Percentiles rank a stretch among this genome's conserved stretches.
Evolutionary conservation across 768 basidiomycete species (phyloP).

Genomic region (Termitomyces sp.): DNA sequence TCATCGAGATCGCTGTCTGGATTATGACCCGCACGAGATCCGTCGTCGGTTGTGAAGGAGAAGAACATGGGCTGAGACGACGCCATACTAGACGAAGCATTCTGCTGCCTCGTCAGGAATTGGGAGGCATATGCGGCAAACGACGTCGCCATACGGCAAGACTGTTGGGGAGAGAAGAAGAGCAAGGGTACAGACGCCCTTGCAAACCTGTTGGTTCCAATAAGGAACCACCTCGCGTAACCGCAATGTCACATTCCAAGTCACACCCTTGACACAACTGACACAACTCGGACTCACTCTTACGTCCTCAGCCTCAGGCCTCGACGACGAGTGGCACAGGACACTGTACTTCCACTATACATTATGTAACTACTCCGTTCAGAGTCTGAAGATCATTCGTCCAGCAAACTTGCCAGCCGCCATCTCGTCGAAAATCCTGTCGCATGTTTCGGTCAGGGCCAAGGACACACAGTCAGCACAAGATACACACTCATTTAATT

Average conservation of each 20-base stretch:
- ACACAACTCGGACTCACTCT: background rate
- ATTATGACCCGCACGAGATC: slow-evolving; percentile 42
- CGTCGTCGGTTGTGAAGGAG: slow-evolving; percentile 78
- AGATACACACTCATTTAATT: slow-evolving; percentile 42
- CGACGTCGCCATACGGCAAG: slow-evolving; percentile 47
- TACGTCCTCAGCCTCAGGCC: background rate
- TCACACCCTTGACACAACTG: slow-evolving; percentile 2
- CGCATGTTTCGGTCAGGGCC: background rate
- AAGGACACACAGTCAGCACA: background rate
- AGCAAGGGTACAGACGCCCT: slow-evolving; percentile 8
- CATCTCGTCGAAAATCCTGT: slow-evolving; percentile 23
- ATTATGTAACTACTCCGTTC: background rate
- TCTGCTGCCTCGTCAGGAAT: slow-evolving; percentile 59
- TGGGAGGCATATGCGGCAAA: slow-evolving; percentile 82
- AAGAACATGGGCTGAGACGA: slow-evolving; percentile 82
- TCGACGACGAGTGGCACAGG: background rate
- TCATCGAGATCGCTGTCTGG: slow-evolving; percentile 57
- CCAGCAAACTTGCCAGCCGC: slow-evolving; percentile 25
- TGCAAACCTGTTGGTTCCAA: slow-evolving; percentile 15
- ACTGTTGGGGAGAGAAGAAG: slow-evolving; percentile 12
- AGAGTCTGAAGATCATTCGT: slow-evolving; percentile 21
- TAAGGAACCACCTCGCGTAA: slow-evolving; percentile 7
- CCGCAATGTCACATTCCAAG: slow-evolving; percentile 1
- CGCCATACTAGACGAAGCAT: slow-evolving; percentile 41
- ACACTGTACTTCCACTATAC: background rate